phyloP scores from a whole-genome alignment of 2,329 filamentous ascomycete genomes.

The Phialophora chinensis region DNA sequence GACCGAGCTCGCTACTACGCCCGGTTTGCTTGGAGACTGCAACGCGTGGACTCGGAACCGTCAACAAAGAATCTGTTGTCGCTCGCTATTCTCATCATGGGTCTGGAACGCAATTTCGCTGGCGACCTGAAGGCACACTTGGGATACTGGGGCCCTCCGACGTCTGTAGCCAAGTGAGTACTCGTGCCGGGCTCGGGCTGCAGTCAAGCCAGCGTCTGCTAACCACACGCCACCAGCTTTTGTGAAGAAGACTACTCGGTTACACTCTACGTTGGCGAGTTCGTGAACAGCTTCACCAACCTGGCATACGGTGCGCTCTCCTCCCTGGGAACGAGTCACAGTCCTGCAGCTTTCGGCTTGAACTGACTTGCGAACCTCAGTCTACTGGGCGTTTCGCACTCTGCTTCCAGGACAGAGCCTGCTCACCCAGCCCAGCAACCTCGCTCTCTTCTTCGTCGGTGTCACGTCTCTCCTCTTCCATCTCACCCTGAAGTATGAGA shows the following conservation, averaged over 20 bases:
- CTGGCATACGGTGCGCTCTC: slow-evolving; percentile 37
- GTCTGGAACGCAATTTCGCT: slow-evolving; percentile 31
- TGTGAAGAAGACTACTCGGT: slow-evolving; percentile 41
- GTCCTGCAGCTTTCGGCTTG: background rate
- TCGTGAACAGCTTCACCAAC: slow-evolving; percentile 43
- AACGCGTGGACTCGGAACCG: background rate
- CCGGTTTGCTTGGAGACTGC: background rate
- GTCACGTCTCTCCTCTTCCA: slow-evolving; percentile 39
- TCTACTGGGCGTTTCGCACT: slow-evolving; percentile 34
- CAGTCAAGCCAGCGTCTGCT: background rate
- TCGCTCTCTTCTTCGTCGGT: slow-evolving; percentile 40
- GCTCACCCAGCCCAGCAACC: slow-evolving; percentile 33
- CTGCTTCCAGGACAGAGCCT: slow-evolving; percentile 27
- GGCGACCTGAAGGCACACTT: slow-evolving; percentile 30
- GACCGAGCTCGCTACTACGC: background rate
- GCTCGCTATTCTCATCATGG: slow-evolving; percentile 20
- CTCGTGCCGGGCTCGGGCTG: background rate
- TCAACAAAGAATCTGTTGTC: background rate
- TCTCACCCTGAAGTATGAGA: slow-evolving; percentile 38
- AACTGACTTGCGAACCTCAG: slow-evolving; percentile 17
- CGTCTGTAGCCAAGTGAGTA: slow-evolving; percentile 33
- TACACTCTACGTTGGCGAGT: slow-evolving; percentile 41
- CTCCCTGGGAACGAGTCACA: background rate
- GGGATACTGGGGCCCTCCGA: slow-evolving; percentile 35
- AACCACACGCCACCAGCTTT: slow-evolving; percentile 24